Conservation (phyloP, 805 yeast genomes). For the Ogataea sp. region DNA sequence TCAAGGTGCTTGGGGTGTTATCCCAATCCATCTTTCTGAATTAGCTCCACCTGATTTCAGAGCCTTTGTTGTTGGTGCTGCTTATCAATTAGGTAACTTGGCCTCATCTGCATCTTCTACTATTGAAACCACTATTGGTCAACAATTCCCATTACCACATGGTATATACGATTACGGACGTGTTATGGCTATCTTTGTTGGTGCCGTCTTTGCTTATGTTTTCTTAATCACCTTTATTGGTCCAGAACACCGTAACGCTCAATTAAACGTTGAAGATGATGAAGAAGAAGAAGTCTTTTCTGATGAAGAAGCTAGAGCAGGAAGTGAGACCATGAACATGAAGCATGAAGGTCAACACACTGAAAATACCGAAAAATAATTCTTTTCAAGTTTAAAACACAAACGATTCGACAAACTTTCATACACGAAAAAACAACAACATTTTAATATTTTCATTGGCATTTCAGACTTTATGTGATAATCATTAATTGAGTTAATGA, state of each 20-base stretch:
- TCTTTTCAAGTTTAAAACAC: too few species aligned
- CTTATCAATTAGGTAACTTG: conserved; percentile 64
- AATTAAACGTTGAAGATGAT: conserved; percentile 10
- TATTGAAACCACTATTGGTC: conserved; percentile 59
- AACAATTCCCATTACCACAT: conserved; percentile 34
- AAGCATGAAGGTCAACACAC: not conserved
- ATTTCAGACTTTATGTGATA: too few species aligned
- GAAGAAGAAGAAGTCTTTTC: conserved; percentile 6
- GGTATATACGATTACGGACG: conserved; percentile 41
- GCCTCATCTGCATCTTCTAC: conserved; percentile 62
- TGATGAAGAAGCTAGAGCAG: not conserved
- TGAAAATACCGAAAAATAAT: too few species aligned
- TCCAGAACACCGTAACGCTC: conserved; percentile 42
- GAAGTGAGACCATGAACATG: too few species aligned
- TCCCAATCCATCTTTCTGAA: conserved; percentile 55
- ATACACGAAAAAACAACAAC: too few species aligned
- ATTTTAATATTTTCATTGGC: too few species aligned
- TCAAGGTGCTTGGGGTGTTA: conserved; percentile 66
- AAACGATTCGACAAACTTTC: too few species aligned
- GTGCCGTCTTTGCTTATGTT: conserved; percentile 50
- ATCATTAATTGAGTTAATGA: too few species aligned
- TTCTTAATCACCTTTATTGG: conserved; percentile 45
- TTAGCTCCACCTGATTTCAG: conserved; percentile 56
- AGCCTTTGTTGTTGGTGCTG: conserved; percentile 53
- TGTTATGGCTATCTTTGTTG: conserved; percentile 62